phyloP scores from a whole-genome alignment of 1,139 yeast genomes.

The Spathaspora sp. region DNA sequence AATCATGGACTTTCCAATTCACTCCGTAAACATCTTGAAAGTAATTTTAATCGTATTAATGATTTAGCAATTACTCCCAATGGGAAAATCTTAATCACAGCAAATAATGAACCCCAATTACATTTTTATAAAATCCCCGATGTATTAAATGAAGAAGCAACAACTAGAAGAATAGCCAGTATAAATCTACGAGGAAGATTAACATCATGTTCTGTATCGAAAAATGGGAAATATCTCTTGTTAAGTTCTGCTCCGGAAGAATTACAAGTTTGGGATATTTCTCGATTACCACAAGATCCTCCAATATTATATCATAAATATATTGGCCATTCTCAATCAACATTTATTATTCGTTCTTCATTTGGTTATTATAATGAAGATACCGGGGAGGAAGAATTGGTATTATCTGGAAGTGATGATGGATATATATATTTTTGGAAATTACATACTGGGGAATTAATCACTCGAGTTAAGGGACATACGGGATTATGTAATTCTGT shows the following conservation, averaged over 20 bases:
- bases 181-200: conserved; percentile 37
- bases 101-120: conserved; percentile 59
- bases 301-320: conserved; percentile 58
- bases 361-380: conserved; percentile 55
- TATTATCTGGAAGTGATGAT: conserved; percentile 82
- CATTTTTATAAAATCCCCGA: conserved; percentile 50
- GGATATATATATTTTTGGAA: conserved; percentile 83
- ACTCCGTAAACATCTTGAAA: conserved; percentile 17
- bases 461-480: conserved; percentile 65
- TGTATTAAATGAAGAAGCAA: conserved; percentile 31
- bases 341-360: conserved; percentile 72
- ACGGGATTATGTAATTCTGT: conserved; percentile 69
- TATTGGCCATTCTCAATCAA: conserved; percentile 70
- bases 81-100: conserved; percentile 61
- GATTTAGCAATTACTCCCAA: conserved; percentile 65
- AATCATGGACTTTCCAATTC: conserved; percentile 1
- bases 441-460: conserved; percentile 65
- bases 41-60: conserved; percentile 53
- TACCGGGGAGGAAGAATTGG: conserved; percentile 56
- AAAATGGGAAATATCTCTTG: conserved; percentile 50
- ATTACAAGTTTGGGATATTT: conserved; percentile 73
- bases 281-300: conserved; percentile 16
- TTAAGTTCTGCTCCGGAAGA: conserved; percentile 76
- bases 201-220: conserved; percentile 42
- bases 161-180: conserved; percentile 35